Conservation (phyloP, 768 basidiomycete species). For the Aureoboletus auriporus region DNA sequence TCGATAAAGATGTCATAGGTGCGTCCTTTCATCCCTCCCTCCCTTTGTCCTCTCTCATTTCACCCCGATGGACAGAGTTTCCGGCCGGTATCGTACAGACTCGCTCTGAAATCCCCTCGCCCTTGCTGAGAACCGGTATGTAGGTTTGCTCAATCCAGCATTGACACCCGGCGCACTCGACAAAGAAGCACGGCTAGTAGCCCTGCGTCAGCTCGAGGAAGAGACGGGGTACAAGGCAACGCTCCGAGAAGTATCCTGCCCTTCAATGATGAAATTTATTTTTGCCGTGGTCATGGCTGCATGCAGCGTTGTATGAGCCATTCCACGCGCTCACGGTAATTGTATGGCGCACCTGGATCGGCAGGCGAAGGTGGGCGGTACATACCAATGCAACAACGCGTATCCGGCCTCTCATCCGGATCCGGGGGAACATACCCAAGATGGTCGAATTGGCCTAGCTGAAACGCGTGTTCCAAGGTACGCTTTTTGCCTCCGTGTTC, state of each 20-base stretch:
- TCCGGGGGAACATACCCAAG: slow-evolving; percentile 77
- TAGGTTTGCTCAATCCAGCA: slow-evolving; percentile 80
- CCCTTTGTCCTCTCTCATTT: too few species aligned
- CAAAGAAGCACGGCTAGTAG: slow-evolving; percentile 77
- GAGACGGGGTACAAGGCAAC: slow-evolving; percentile 86
- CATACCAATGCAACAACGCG: too few species aligned
- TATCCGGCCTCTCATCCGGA: slow-evolving; percentile 75
- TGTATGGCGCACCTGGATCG: too few species aligned
- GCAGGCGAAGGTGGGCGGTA: too few species aligned
- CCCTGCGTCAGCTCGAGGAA: slow-evolving; percentile 86
- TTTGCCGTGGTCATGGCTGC: too few species aligned
- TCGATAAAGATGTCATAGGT: slow-evolving; percentile 76
- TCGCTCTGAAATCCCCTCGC: too few species aligned
- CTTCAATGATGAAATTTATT: too few species aligned
- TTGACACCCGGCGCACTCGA: not conserved
- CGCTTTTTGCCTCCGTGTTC: slow-evolving; percentile 12
- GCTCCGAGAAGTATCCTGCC: slow-evolving; percentile 42
- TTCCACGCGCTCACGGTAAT: too few species aligned
- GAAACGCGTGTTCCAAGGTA: slow-evolving; percentile 62
- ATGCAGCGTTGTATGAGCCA: too few species aligned
- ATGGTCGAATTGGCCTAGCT: slow-evolving; percentile 69
- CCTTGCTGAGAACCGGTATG: not conserved
- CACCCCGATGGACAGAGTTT: too few species aligned
- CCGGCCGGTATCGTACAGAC: slow-evolving; percentile 47
- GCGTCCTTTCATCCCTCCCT: slow-evolving; percentile 11